Percentiles rank a stretch among this genome's conserved stretches.
Evolutionary conservation across 257 asterid genomes (phyloP).

Genomic region (Vinca minor): DNA sequence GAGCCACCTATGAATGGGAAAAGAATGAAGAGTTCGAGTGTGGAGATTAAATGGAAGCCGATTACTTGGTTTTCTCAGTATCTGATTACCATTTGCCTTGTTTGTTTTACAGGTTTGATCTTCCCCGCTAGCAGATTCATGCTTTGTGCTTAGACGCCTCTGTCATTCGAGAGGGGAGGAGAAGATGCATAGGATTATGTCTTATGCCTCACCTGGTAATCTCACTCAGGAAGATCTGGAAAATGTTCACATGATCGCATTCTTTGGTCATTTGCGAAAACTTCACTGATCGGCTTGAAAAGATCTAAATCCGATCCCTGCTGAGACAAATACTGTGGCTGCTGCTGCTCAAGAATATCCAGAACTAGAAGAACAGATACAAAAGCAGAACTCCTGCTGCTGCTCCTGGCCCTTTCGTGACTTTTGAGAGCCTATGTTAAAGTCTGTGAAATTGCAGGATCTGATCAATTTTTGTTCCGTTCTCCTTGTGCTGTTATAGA

Average conservation of each 20-base stretch:
- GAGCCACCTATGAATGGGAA: slow-evolving; percentile 74
- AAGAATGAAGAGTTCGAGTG: slow-evolving; percentile 92
- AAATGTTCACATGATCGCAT: too few relatives aligned
- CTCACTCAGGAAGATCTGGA: not conserved
- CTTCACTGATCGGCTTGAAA: not conserved
- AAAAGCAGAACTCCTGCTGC: not conserved
- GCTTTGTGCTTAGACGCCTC: slow-evolving; percentile 38
- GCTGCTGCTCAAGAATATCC: not conserved
- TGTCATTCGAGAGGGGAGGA: not conserved
- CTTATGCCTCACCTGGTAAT: too few relatives aligned
- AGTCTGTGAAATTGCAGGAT: not conserved
- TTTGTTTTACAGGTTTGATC: slow-evolving; percentile 50
- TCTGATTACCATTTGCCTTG: slow-evolving; percentile 45
- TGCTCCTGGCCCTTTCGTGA: not conserved
- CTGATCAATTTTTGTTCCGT: too few relatives aligned
- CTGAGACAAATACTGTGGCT: not conserved
- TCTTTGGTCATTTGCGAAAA: not conserved
- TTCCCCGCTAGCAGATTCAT: slow-evolving; percentile 57
- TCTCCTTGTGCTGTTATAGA: too few relatives aligned
- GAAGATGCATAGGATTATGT: not conserved
- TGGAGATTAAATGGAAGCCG: slow-evolving; percentile 90
- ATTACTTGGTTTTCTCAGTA: slow-evolving; percentile 58
- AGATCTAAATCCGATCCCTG: not conserved
- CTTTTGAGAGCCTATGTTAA: not conserved
- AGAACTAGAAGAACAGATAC: not conserved